Evolutionary conservation across 768 basidiomycete species (phyloP), one percentile per base, ranked within the genome.

Genomic region (Amanita brunnescens): DNA sequence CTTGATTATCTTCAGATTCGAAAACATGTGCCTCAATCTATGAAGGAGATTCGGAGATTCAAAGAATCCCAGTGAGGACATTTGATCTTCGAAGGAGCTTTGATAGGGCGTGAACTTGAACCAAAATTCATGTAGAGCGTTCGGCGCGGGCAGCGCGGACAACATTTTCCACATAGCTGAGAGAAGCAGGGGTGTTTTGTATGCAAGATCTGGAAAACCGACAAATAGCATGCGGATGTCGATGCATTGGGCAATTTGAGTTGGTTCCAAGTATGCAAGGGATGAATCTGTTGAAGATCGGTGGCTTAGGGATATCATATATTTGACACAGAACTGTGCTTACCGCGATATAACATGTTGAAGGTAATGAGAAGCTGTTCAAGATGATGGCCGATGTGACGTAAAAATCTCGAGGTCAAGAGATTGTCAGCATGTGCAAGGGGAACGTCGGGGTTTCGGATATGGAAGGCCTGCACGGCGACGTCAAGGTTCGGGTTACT

Each of bases 321-420:
- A 35, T 24, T 16, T 35, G 10, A 44, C 42, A 44, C 24, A 26
- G 20, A 16, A 26, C 24, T 26, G 24, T 44, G n/a, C 42, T 26
- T 12, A 26, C 21, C 13, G 24, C 24, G 42, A 26, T 44, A 44
- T 24, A 23, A 23, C 42, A 8, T 26, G 6, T 44, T 23, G 24
- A 44, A 44, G 42, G 21, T 44, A 44, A 44, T 26, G 23, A 44
- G 24, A 44, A 44, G 42, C 42, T 44, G 42, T 26, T 44, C 42
- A 44, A 44, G 21, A 26, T 26, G 21, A 24, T 44, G 42, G 24
- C 42, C 42, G 24, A 44, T 26, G 42, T 44, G 42, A 29, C 26
- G 42, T 44, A 44, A 44, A 44, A 44, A 44, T 44, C 42, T 44
- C 42, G 9, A 26, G 42, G 42, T 44, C n/a, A 44, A 29, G 26